A percentile compares a stretch with the other conserved stretches of the same genome.
phyloP scores from a whole-genome alignment of 148 eudicot genomes.

The Suaeda aralocaspica region DNA sequence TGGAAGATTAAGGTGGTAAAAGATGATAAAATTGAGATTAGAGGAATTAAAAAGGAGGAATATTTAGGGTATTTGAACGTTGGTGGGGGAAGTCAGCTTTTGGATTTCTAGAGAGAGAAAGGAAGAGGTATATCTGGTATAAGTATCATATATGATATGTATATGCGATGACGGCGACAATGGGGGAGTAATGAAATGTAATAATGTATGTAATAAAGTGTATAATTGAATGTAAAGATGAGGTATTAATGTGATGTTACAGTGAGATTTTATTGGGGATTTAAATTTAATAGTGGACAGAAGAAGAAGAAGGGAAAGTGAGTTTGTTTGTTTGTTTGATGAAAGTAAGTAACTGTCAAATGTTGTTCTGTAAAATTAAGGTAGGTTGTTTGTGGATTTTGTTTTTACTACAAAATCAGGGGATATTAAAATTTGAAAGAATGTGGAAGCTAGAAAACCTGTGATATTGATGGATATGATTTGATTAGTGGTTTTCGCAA shows the following conservation, averaged over 20 bases:
- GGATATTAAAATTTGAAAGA: too few relatives aligned
- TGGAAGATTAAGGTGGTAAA: not conserved
- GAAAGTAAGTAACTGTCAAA: too few relatives aligned
- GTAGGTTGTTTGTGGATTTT: too few relatives aligned
- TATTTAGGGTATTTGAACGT: conserved; percentile 24
- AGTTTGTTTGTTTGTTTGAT: too few relatives aligned
- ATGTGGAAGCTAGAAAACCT: too few relatives aligned
- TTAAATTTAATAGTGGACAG: not conserved
- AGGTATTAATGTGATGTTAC: too few relatives aligned
- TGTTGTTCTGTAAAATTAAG: too few relatives aligned
- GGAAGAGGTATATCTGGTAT: not conserved
- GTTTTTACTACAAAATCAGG: too few relatives aligned
- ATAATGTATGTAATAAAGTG: not conserved
- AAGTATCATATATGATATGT: not conserved
- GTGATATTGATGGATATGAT: too few relatives aligned
- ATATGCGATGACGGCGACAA: conserved; percentile 21
- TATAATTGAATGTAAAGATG: too few relatives aligned
- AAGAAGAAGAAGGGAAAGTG: not conserved
- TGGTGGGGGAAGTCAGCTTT: conserved; percentile 26
- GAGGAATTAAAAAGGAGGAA: not conserved
- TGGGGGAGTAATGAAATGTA: not conserved
- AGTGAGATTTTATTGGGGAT: not conserved
- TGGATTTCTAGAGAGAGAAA: conserved; percentile 13
- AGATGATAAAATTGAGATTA: conserved; percentile 1
- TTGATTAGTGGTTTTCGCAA: too few relatives aligned